Base-by-base conservation (phyloP, 805 yeast genomes). In the Saturnispora zaruensis region DNA sequence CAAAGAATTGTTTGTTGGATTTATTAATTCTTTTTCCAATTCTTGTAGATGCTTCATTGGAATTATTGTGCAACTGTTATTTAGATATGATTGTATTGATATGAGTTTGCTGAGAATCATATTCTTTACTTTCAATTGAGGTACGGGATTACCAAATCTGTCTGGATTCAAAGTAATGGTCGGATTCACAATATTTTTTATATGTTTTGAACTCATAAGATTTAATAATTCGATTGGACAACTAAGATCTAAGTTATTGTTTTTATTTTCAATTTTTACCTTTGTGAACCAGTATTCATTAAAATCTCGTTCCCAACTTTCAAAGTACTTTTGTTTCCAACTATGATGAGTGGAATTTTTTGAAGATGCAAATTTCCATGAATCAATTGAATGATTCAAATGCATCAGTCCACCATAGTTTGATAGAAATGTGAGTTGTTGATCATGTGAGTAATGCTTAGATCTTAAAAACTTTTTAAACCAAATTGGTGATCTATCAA, bases 331-430 rank as follows among this genome's bases (percentile, higher is more conserved):
- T 8, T 14, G 7, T 47, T 33, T 47, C 45, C 50, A 41, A 18
- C 25, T 23, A 21, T 46, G 6, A 46, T 20, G 24, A 18, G 24
- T 18, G 7, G 44, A 25, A 4, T 37, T 21, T 11, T 30, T 30
- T 28, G n/a, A 28, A 33, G 13, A 20, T 11, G 34, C 13, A 28
- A 41, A 47, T 41, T 47, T 47, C 50, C 41, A 33, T 13, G 41
- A 20, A 47, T 40, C 33, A 5, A 47, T 47, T 16, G 45, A 30
- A 24, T 47, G 50, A 18, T 18, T 13, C 3, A 47, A 13, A 6
- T n/a, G 9, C 7, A 47, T 25, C 25, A 33, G 21, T 6, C 45
- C 41, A 21, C 50, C 50, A 47, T 47, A 47, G 6, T 34, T 33
- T 13, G 6, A 6, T 13, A 47, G 20, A 13, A 47, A 47, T 3